Evolutionary conservation across 2,329 filamentous ascomycete species (phyloP), one percentile per base, ranked within the genome.

Genomic region (Leptosphaerulina australis): DNA sequence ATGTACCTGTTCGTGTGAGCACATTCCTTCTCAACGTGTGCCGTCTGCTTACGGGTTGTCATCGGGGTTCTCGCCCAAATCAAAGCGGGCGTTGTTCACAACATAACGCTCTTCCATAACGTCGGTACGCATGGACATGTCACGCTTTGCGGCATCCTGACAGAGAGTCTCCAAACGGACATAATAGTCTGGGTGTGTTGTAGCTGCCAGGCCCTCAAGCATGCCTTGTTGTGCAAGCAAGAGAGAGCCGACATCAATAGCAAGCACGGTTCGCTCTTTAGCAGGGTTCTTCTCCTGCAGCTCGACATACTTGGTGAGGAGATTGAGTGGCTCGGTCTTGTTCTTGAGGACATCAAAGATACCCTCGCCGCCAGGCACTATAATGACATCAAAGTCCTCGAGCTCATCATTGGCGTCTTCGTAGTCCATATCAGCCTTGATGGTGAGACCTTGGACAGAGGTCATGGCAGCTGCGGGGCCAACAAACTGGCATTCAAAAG

Each of bases 21-120:
- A 26, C 3, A 8, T 10, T 0, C 24, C 20, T 6, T 21, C 5
- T 24, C 1, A 30, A 26, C 2, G 11, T 1, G 4, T 21, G 34
- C 12, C 5, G 2, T 25, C 9, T 15, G 47, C 66, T 59, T 54
- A 68, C 66, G 63, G 68, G 74, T 90, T 93, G 74, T 91, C 87
- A 56, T 92, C 88, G 67, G 88, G 84, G 67, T 92, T 85, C 53
- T 88, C 87, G 61, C 81, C 82, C 33, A 94, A 79, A 64, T 94
- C 90, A 72, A 93, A 95, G 62, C 90, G 88, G 52, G 91, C 86
- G 76, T 95, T 94, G 81, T 95, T 95, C 72, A 95, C 90, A 15
- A 95, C 90, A 70, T 94, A 95, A 67, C 90, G 83, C 67, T 90
- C 87, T 68, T 94, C 89, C 67, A 93, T 82, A 57, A 94, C 88